A percentile compares a stretch with the other conserved stretches of the same genome.
phyloP scores from a whole-genome alignment of 2,329 filamentous ascomycete species.

The Trichoderma arundinaceum region DNA sequence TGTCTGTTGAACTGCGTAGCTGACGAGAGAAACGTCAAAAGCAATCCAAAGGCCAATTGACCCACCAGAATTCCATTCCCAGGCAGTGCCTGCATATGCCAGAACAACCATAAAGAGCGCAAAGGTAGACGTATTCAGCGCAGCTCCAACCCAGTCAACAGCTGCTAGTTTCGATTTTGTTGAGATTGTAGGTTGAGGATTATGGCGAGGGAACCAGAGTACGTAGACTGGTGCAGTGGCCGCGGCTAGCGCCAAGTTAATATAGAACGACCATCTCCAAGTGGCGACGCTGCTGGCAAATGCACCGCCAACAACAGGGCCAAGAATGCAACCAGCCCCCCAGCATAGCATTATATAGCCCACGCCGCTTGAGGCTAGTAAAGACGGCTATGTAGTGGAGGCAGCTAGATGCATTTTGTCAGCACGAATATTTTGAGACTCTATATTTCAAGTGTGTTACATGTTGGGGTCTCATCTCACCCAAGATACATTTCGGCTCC shows the following conservation, averaged over 20 bases:
- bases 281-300: slow-evolving; percentile 7
- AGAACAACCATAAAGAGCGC: slow-evolving; percentile 11
- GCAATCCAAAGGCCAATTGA: slow-evolving; percentile 1
- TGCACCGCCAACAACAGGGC: slow-evolving; percentile 7
- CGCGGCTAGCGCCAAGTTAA: slow-evolving; percentile 2
- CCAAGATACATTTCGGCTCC: slow-evolving; percentile 46
- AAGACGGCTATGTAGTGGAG: slow-evolving; percentile 16
- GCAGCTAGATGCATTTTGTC: not conserved
- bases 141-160: slow-evolving; percentile 1
- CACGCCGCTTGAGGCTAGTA: not conserved
- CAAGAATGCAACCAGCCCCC: slow-evolving; percentile 5
- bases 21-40: not conserved
- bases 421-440: not conserved
- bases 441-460: not conserved
- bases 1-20: not conserved
- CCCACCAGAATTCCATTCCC: not conserved
- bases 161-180: not conserved
- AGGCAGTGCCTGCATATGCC: not conserved
- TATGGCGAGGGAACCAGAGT: slow-evolving; percentile 9
- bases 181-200: not conserved
- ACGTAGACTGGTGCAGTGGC: not conserved
- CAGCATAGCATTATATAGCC: slow-evolving; percentile 4
- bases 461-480: not conserved
- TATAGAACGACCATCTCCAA: slow-evolving; percentile 10
- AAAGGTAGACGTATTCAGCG: not conserved